phyloP scores from a whole-genome alignment of 2,329 filamentous ascomycete genomes.

The Raffaelea albimanens region DNA sequence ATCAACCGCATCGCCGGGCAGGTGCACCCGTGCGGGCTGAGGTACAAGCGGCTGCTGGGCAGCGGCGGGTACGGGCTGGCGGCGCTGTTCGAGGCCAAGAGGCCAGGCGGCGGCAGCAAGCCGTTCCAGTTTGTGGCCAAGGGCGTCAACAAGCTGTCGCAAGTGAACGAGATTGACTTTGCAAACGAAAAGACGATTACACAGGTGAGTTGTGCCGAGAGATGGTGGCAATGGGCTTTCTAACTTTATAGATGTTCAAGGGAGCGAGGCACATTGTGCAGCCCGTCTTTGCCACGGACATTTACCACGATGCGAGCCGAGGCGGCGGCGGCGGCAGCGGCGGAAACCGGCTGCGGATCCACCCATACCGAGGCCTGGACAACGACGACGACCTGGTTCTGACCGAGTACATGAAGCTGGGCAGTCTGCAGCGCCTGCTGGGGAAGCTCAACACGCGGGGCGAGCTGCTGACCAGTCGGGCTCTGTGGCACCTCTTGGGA shows the following conservation, averaged over 20 bases:
- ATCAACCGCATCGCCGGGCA: not conserved
- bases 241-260: not conserved
- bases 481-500: constrained; percentile 2
- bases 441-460: not conserved
- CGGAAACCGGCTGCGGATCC: not conserved
- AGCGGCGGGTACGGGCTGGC: not conserved
- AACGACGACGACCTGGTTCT: not conserved
- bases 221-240: not conserved
- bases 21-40: not conserved
- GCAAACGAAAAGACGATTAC: not conserved
- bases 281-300: not conserved
- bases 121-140: constrained; percentile 1
- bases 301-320: not conserved
- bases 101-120: not conserved
- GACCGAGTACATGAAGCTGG: constrained; percentile 5
- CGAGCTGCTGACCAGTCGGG: not conserved
- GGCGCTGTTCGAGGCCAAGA: not conserved
- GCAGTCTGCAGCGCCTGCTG: not conserved
- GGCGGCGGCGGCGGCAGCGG: not conserved
- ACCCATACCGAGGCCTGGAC: not conserved
- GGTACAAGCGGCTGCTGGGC: not conserved
- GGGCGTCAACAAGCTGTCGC: not conserved
- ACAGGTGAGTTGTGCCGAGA: not conserved
- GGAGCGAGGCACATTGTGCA: not conserved
- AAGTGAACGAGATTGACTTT: not conserved